Percentiles rank a stretch among this genome's conserved stretches.
Conservation (phyloP, 1,284 basidiomycete species). For the Meira miltonrushii region DNA sequence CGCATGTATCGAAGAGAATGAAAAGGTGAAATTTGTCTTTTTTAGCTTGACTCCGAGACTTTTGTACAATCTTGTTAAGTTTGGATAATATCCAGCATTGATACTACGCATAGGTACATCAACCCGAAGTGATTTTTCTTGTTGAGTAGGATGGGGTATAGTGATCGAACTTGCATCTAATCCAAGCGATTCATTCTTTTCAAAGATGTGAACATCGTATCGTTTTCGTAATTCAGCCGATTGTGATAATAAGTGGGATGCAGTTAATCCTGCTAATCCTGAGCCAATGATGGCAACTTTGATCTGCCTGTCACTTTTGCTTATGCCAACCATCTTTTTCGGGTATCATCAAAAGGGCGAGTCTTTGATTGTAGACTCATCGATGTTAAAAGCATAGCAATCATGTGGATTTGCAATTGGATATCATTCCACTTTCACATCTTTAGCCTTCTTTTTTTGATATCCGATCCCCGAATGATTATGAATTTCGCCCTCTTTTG, state of each 20-base stretch:
- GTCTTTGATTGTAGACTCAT: too few species aligned
- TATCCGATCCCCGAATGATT: too few species aligned
- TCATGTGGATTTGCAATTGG: too few species aligned
- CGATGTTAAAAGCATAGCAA: too few species aligned
- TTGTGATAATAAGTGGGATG: conserved; percentile 64
- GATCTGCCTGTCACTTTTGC: conserved; percentile 1
- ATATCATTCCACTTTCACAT: too few species aligned
- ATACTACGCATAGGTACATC: conserved; percentile 51
- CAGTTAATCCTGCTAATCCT: conserved; percentile 75
- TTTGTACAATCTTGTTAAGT: conserved; percentile 37
- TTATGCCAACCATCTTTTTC: too few species aligned
- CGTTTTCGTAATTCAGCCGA: conserved; percentile 10
- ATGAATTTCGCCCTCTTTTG: too few species aligned
- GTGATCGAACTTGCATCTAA: conserved; percentile 46
- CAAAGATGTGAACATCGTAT: conserved; percentile 36
- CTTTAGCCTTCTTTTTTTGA: too few species aligned
- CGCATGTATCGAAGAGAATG: conserved; percentile 19
- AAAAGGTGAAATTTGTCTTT: conserved; percentile 40
- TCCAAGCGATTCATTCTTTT: conserved; percentile 34
- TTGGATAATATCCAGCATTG: conserved; percentile 46
- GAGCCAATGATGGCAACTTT: conserved; percentile 76
- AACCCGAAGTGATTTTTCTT: conserved; percentile 18
- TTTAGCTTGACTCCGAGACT: conserved; percentile 26
- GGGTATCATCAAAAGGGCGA: neutral
- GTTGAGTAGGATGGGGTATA: conserved; percentile 16